These are phyloP conservation scores for Boeremia exigua DNA, from an alignment of 2,329 filamentous ascomycete genomes.

Conservation along the genomic window DNA sequence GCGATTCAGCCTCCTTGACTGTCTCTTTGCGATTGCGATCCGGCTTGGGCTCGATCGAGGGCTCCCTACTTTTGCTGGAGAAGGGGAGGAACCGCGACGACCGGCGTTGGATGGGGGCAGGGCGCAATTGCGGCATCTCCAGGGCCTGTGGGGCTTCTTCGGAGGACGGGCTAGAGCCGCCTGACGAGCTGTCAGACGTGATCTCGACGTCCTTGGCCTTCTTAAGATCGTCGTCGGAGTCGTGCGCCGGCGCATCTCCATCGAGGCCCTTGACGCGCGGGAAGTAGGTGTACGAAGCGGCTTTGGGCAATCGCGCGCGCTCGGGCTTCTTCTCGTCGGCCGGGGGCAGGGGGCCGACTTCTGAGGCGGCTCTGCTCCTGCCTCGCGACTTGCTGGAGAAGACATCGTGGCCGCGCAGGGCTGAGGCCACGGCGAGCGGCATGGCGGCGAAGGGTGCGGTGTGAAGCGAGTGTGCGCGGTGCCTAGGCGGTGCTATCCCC, in stretches of 20 bases:
- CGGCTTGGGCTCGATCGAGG: conserved; percentile 38
- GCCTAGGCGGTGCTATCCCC: conserved; percentile 7
- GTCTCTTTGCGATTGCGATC: conserved; percentile 36
- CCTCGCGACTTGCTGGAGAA: conserved; percentile 39
- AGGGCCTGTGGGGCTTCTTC: conserved; percentile 39
- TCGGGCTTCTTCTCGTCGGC: conserved; percentile 28
- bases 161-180: conserved; percentile 53
- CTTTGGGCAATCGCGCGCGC: conserved; percentile 43
- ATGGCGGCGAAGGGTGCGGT: conserved; percentile 29
- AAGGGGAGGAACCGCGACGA: conserved; percentile 46
- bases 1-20: conserved; percentile 33
- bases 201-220: conserved; percentile 38
- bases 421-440: conserved; percentile 41
- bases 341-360: conserved; percentile 34
- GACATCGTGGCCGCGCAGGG: conserved; percentile 38
- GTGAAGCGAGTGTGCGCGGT: conserved; percentile 9
- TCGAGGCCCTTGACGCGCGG: conserved; percentile 46
- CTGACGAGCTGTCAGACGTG: conserved; percentile 50
- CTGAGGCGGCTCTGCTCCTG: conserved; percentile 42
- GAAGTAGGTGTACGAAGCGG: conserved; percentile 51
- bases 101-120: conserved; percentile 41
- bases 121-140: conserved; percentile 41
- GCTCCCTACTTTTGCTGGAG: conserved; percentile 43
- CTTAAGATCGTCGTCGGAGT: conserved; percentile 38
- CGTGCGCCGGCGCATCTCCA: conserved; percentile 37